Conservation (phyloP, 1,284 basidiomycete species). For the Malassezia obtusa region DNA sequence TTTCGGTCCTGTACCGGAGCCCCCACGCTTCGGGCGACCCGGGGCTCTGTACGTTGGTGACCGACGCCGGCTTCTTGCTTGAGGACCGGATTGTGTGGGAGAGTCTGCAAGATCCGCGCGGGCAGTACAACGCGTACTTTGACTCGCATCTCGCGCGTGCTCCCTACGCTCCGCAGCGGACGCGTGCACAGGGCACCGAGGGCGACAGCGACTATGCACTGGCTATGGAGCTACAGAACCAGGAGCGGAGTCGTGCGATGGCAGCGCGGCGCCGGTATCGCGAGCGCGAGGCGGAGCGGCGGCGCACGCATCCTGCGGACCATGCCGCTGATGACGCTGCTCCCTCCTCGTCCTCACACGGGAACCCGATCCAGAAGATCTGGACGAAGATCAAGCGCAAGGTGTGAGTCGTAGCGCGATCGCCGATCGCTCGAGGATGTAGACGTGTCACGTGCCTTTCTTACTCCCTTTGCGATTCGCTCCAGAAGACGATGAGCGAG, state of each 20-base stretch:
- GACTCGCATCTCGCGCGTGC: conserved; percentile 9
- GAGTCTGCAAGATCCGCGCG: conserved; percentile 73
- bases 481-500: conserved; percentile 12
- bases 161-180: neutral
- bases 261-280: conserved; percentile 4
- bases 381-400: conserved; percentile 4
- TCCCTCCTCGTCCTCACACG: neutral
- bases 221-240: conserved; percentile 10
- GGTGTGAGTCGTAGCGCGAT: neutral
- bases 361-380: neutral
- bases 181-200: neutral
- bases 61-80: conserved; percentile 66
- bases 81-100: conserved; percentile 77
- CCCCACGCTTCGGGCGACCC: conserved; percentile 16
- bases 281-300: neutral
- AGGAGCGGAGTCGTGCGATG: conserved; percentile 14
- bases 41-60: conserved; percentile 66
- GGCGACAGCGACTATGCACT: conserved; percentile 10
- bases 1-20: conserved; percentile 64
- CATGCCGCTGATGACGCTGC: neutral
- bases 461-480: neutral
- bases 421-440: neutral
- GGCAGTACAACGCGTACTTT: conserved; percentile 48
- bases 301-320: neutral
- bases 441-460: neutral